Evolutionary conservation across 2,329 filamentous ascomycete genomes (phyloP).

Genomic region (Verticillium dahliae): DNA sequence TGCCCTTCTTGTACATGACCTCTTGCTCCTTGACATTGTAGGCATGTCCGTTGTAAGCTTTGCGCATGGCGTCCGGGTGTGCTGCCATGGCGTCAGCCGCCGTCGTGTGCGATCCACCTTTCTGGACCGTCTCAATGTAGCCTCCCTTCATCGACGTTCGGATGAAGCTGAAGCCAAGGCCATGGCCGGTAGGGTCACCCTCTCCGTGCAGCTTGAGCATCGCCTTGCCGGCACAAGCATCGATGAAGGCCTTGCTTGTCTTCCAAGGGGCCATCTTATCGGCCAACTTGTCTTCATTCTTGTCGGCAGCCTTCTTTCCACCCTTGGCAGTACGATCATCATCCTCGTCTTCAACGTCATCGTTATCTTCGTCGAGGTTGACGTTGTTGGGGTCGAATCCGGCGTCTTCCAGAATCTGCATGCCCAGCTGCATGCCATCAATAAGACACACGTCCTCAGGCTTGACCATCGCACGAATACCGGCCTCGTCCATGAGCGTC

Average conservation of each 20-base stretch:
- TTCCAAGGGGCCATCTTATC: conserved; percentile 94
- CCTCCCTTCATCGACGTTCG: conserved; percentile 98
- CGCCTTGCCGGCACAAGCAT: conserved; percentile 88
- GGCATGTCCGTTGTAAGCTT: conserved; percentile 86
- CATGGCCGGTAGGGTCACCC: conserved; percentile 88
- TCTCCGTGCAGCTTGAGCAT: conserved; percentile 95
- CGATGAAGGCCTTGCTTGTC: conserved; percentile 91
- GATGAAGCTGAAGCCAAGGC: conserved; percentile 93
- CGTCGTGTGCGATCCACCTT: conserved; percentile 50
- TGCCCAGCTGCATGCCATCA: conserved; percentile 93
- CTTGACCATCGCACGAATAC: conserved; percentile 81
- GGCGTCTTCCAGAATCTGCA: conserved; percentile 84
- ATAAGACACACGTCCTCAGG: conserved; percentile 92
- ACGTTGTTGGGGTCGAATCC: conserved; percentile 68
- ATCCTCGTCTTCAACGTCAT: conserved; percentile 42
- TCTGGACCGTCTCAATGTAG: conserved; percentile 71
- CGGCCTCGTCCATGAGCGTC: conserved; percentile 70
- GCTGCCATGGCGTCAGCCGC: conserved; percentile 81
- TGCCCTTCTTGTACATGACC: conserved; percentile 83
- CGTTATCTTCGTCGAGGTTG: conserved; percentile 59
- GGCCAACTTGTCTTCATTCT: conserved; percentile 65
- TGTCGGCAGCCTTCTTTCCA: conserved; percentile 40
- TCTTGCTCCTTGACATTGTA: conserved; percentile 98
- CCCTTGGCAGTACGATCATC: conserved; percentile 33
- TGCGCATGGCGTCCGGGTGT: conserved; percentile 50